Conservation (phyloP, 192 early-diverging fungal species). For the Podila verticillata region DNA sequence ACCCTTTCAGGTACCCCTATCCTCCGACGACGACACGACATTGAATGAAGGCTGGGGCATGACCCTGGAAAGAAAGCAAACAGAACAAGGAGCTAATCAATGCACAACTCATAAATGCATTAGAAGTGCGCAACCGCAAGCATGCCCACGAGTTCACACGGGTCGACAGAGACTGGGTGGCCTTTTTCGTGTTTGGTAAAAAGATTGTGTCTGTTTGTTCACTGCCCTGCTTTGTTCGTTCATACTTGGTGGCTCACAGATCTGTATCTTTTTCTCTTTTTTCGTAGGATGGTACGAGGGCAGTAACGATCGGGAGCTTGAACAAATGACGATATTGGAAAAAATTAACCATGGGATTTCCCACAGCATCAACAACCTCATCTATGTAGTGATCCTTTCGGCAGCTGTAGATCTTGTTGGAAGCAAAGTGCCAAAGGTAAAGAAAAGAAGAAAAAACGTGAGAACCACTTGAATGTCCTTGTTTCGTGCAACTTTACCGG, state of each 20-base stretch:
- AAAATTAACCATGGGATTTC: background rate
- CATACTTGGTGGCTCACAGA: no score
- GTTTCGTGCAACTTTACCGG: no score
- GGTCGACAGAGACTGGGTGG: constrained; percentile 1
- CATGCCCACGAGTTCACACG: background rate
- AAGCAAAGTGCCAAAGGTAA: constrained; percentile 40
- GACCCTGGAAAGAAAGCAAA: no score
- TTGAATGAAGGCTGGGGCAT: background rate
- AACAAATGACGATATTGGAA: background rate
- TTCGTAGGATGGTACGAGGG: background rate
- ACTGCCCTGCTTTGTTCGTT: no score
- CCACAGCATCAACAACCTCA: constrained; percentile 55
- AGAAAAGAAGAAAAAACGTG: background rate
- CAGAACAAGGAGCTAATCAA: no score
- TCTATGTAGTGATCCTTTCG: constrained; percentile 56
- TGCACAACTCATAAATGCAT: no score
- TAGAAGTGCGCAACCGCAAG: no score
- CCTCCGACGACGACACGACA: no score
- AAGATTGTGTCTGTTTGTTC: background rate
- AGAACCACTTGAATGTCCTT: no score
- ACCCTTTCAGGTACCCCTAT: background rate
- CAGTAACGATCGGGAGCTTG: background rate
- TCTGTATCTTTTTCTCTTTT: background rate
- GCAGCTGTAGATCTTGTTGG: constrained; percentile 58
- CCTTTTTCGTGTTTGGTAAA: constrained; percentile 1